Evolutionary conservation across 2,329 filamentous ascomycete species (phyloP).

Genomic region (Microcera coccophila): DNA sequence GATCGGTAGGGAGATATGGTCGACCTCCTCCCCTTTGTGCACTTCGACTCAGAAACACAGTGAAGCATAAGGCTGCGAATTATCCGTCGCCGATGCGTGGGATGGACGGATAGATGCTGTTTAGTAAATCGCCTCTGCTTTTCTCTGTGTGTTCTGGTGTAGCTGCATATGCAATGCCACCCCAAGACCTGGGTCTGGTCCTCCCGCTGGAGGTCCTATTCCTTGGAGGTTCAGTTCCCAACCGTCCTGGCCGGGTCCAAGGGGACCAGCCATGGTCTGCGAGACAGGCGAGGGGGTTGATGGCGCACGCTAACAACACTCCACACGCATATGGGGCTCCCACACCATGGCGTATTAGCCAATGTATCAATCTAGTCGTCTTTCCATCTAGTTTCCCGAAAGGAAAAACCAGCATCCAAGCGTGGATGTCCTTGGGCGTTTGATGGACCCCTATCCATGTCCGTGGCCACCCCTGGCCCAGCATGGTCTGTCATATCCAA

Average conservation of each 20-base stretch:
- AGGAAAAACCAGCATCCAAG: constrained; percentile 21
- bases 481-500: constrained; percentile 20
- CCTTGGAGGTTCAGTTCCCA: constrained; percentile 27
- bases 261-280: constrained; percentile 9
- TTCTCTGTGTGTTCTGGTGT: constrained; percentile 22
- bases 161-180: constrained; percentile 27
- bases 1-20: neutral
- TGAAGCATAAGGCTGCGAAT: neutral
- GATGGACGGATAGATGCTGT: no score
- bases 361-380: constrained; percentile 3
- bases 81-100: neutral
- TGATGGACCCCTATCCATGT: constrained; percentile 25
- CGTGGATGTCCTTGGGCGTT: constrained; percentile 24
- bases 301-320: constrained; percentile 16
- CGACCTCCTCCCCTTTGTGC: neutral
- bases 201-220: constrained; percentile 24
- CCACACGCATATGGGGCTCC: constrained; percentile 10
- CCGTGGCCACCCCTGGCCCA: constrained; percentile 21
- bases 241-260: constrained; percentile 20
- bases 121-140: constrained; percentile 5
- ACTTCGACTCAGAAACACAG: neutral
- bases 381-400: constrained; percentile 20
- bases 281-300: constrained; percentile 14
- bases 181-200: constrained; percentile 22
- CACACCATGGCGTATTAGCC: constrained; percentile 21